These are phyloP conservation scores for Bipolaris gigantea DNA, from an alignment of 2,329 filamentous ascomycete genomes.

Conservation along the genomic window DNA sequence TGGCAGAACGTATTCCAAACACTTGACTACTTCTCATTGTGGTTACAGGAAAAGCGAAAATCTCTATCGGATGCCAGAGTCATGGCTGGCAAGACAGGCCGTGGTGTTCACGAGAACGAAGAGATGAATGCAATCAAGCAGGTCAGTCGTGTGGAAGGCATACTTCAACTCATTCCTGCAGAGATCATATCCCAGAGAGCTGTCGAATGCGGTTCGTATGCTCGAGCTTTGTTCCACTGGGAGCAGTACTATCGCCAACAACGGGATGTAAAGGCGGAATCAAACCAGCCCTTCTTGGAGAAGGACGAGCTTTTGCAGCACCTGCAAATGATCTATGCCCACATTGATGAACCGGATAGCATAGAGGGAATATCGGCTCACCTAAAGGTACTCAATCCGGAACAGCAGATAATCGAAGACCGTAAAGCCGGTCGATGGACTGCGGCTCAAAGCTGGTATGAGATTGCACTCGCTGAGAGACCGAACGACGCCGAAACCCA, in stretches of 20 bases:
- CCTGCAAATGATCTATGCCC: slow-evolving; percentile 90
- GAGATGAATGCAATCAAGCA: slow-evolving; percentile 56
- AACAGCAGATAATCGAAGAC: slow-evolving; percentile 91
- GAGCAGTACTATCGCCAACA: slow-evolving; percentile 80
- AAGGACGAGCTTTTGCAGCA: slow-evolving; percentile 69
- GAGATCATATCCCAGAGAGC: slow-evolving; percentile 79
- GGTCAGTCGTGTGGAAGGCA: slow-evolving; percentile 68
- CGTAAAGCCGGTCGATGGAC: slow-evolving; percentile 92
- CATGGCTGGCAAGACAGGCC: slow-evolving; percentile 50
- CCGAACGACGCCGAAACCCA: slow-evolving; percentile 78
- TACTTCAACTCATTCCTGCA: slow-evolving; percentile 70
- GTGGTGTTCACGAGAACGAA: slow-evolving; percentile 52
- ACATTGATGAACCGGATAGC: slow-evolving; percentile 97
- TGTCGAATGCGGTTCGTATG: slow-evolving; percentile 91
- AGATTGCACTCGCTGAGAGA: slow-evolving; percentile 79
- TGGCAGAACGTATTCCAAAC: slow-evolving; percentile 80
- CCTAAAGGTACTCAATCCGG: slow-evolving; percentile 81
- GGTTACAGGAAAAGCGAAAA: slow-evolving; percentile 78
- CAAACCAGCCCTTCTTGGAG: slow-evolving; percentile 55
- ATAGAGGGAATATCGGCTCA: slow-evolving; percentile 92
- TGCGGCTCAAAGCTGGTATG: slow-evolving; percentile 96
- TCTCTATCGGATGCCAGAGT: slow-evolving; percentile 44
- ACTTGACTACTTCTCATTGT: slow-evolving; percentile 87
- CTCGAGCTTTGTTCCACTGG: slow-evolving; percentile 89
- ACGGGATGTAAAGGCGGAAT: slow-evolving; percentile 46